Conservation (phyloP, 2,329 filamentous ascomycete species). For the Aspergillus sp. region DNA sequence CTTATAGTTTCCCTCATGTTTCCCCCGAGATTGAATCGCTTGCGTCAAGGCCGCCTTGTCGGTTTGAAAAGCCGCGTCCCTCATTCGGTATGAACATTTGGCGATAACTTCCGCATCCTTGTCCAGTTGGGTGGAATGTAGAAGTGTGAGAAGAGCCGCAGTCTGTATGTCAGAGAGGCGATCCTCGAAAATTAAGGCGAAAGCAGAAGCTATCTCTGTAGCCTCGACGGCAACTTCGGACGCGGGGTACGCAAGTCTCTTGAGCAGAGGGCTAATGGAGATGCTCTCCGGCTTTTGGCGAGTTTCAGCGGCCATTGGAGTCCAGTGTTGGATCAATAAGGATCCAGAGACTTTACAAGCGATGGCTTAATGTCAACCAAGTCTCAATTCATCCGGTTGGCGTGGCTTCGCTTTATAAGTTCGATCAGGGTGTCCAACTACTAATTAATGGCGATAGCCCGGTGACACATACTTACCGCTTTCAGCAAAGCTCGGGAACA, state of each 20-base stretch:
- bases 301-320: slow-evolving; percentile 25
- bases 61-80: slow-evolving; percentile 71
- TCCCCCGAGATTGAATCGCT: slow-evolving; percentile 61
- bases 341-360: not conserved
- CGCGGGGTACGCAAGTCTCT: slow-evolving; percentile 46
- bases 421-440: no score
- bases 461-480: slow-evolving; percentile 13
- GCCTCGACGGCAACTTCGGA: slow-evolving; percentile 60
- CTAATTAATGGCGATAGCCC: slow-evolving; percentile 9
- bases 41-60: slow-evolving; percentile 62
- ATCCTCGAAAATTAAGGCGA: slow-evolving; percentile 89
- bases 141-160: slow-evolving; percentile 79
- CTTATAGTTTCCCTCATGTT: slow-evolving; percentile 69
- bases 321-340: not conserved
- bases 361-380: not conserved
- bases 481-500: slow-evolving; percentile 12
- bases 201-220: slow-evolving; percentile 82
- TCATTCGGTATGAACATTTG: slow-evolving; percentile 81
- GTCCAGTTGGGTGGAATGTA: slow-evolving; percentile 89
- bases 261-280: slow-evolving; percentile 50
- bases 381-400: not conserved
- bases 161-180: slow-evolving; percentile 84
- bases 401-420: slow-evolving; percentile 1
- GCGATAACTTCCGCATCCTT: slow-evolving; percentile 81
- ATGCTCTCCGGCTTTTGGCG: slow-evolving; percentile 36